A percentile compares a stretch with the other conserved stretches of the same genome.
Evolutionary conservation across 495 filamentous ascomycete genomes (phyloP).

Genomic region (Aspergillus sparsus): DNA sequence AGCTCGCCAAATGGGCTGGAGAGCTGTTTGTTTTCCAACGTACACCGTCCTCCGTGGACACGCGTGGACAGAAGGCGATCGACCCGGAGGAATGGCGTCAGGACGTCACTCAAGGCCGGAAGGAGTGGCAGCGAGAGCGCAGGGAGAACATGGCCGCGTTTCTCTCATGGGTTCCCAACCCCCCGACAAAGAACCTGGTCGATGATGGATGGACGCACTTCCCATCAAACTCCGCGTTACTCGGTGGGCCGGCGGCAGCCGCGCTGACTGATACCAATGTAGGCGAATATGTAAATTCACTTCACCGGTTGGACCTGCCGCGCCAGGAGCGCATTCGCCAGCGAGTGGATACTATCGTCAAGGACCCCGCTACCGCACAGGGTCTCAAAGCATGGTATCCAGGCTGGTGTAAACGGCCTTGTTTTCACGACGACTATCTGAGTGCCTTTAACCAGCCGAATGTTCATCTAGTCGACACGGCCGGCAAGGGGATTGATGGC

Average conservation of each 20-base stretch:
- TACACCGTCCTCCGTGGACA: conserved; percentile 52
- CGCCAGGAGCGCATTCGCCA: conserved; percentile 22
- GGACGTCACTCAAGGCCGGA: conserved; percentile 34
- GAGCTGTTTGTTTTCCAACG: conserved; percentile 51
- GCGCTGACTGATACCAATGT: no score
- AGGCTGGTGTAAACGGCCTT: conserved; percentile 33
- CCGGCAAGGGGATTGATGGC: no score
- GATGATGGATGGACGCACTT: conserved; percentile 22
- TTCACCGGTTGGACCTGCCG: conserved; percentile 18
- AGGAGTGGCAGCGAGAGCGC: conserved; percentile 48
- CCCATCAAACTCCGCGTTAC: conserved; percentile 8
- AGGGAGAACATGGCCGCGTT: conserved; percentile 32
- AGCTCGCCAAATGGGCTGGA: conserved; percentile 34
- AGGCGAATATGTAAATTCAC: background rate
- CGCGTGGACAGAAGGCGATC: conserved; percentile 49
- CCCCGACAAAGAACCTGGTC: conserved; percentile 11
- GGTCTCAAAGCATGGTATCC: conserved; percentile 31
- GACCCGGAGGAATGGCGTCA: conserved; percentile 46
- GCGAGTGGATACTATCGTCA: conserved; percentile 37
- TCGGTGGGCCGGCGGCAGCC: no score
- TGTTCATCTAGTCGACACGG: no score
- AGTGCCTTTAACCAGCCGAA: no score
- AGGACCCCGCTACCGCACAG: conserved; percentile 22
- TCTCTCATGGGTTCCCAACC: background rate
- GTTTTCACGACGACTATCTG: conserved; percentile 36